Conservation (phyloP, 2,329 filamentous ascomycete genomes). For the Pseudogymnoascus verrucosus region DNA sequence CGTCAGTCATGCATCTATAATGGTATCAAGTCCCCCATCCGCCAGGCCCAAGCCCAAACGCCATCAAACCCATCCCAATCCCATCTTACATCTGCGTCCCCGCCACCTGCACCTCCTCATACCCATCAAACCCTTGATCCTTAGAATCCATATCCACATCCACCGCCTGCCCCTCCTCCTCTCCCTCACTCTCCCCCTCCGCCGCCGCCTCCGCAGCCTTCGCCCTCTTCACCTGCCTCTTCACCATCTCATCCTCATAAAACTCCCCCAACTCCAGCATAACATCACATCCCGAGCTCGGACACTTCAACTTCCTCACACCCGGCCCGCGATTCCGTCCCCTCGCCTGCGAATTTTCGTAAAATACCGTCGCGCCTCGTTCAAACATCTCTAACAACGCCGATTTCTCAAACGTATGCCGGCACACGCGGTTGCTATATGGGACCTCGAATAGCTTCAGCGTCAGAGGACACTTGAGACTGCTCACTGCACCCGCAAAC, state of each 20-base stretch:
- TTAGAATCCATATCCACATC: background rate
- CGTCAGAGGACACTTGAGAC: constrained; percentile 63
- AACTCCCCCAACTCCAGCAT: constrained; percentile 45
- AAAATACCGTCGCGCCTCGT: constrained; percentile 11
- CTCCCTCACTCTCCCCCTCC: constrained; percentile 37
- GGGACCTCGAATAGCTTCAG: constrained; percentile 57
- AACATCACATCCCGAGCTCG: constrained; percentile 56
- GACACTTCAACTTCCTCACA: constrained; percentile 44
- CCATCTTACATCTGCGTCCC: background rate
- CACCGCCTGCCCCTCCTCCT: constrained; percentile 20
- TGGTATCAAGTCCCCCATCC: background rate
- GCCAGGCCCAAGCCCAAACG: background rate
- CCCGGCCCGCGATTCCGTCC: constrained; percentile 8
- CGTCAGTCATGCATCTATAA: background rate
- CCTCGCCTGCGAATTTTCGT: constrained; percentile 3
- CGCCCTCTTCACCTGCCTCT: constrained; percentile 50
- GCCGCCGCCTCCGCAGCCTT: constrained; percentile 36
- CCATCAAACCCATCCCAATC: background rate
- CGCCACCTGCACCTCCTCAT: background rate
- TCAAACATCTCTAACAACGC: constrained; percentile 47
- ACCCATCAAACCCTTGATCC: background rate
- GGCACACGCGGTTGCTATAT: constrained; percentile 58
- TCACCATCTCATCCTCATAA: constrained; percentile 46
- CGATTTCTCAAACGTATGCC: constrained; percentile 62
- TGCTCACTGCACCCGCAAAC: constrained; percentile 54